Percentiles rank a stretch among this genome's conserved stretches.
These are phyloP conservation scores for Penicillium sp. DNA, from an alignment of 2,329 filamentous ascomycete species.

Conservation along the genomic window DNA sequence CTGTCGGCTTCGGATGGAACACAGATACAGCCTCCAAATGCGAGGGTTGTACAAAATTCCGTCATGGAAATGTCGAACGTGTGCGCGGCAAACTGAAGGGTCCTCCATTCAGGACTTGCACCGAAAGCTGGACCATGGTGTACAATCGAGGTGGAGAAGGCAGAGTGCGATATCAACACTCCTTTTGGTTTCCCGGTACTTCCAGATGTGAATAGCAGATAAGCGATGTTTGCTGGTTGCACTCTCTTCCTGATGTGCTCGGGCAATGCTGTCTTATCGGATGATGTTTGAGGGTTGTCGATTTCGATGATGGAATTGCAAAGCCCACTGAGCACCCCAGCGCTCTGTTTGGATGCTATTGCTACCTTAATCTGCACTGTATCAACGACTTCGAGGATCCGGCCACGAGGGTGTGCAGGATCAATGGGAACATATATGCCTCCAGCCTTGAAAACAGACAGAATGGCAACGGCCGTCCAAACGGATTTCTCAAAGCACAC, in stretches of 20 bases:
- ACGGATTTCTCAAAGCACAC: slow-evolving; percentile 4
- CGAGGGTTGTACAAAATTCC: slow-evolving; percentile 33
- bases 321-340: not conserved
- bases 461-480: slow-evolving; percentile 1
- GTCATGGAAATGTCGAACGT: slow-evolving; percentile 45
- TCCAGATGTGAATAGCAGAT: slow-evolving; percentile 57
- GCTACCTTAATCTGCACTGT: not conserved
- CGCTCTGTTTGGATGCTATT: not conserved
- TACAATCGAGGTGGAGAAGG: slow-evolving; percentile 52
- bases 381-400: slow-evolving; percentile 11
- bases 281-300: not conserved
- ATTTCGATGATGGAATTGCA: not conserved
- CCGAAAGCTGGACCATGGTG: slow-evolving; percentile 49
- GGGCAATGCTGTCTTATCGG: not conserved
- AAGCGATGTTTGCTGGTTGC: slow-evolving; percentile 28
- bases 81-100: slow-evolving; percentile 45
- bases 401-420: slow-evolving; percentile 7
- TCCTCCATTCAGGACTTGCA: slow-evolving; percentile 42
- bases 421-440: slow-evolving; percentile 1
- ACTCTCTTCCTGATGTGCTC: not conserved
- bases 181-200: slow-evolving; percentile 55
- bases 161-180: slow-evolving; percentile 58
- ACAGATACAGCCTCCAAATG: slow-evolving; percentile 46
- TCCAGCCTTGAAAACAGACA: slow-evolving; percentile 2
- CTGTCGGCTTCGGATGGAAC: slow-evolving; percentile 45